Base-by-base conservation (phyloP, 73 alveolate species). In the Paramecium pentaurelia region DNA sequence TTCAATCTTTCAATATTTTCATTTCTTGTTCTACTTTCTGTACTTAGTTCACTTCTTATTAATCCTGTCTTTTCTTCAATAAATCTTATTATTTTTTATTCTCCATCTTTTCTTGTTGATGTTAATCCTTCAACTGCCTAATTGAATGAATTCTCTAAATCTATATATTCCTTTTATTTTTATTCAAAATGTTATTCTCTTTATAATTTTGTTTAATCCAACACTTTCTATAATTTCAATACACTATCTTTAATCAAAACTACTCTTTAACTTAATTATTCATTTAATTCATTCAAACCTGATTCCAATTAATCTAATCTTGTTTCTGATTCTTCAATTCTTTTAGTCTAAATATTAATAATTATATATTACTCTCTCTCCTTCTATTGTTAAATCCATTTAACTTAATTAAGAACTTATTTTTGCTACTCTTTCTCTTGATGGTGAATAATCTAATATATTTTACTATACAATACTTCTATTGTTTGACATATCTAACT, bases 11-110 rank as follows among this genome's bases (percentile, higher is more conserved):
- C 93, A 28, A 88, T 59, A 88, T 40, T 64, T 68, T 88, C 73
- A 70, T 88, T 88, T 88, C 93, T 88, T 10, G 93, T 64, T 58
- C 71, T 73, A 40, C 71, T 22, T 44, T 88, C 93, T 60, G 85
- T 88, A 25, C 83, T 59, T 18, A 88, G 20, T 68, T 88, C 93
- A 36, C 71, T 64, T 77, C 86, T 88, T 38, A 88, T 64, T 38
- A 68, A 44, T 18, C 88, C 71, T 16, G 85, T 64, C 37, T 88
- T 88, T n/a, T 88, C 93, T 68, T 88, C 93, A 42, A 88, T 64
- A 60, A 64, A 40, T 60, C 93, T 60, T 2, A 88, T 59, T 14
- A 88, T 68, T 54, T 88, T 88, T 64, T 73, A 54, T 68, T 88
- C 93, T 64, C 86, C 85, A 37, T 88, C 93, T 77, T 68, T 88